Evolutionary conservation across 2,329 filamentous ascomycete genomes (phyloP).

Genomic region (Stagonosporopsis chrysanthemi): DNA sequence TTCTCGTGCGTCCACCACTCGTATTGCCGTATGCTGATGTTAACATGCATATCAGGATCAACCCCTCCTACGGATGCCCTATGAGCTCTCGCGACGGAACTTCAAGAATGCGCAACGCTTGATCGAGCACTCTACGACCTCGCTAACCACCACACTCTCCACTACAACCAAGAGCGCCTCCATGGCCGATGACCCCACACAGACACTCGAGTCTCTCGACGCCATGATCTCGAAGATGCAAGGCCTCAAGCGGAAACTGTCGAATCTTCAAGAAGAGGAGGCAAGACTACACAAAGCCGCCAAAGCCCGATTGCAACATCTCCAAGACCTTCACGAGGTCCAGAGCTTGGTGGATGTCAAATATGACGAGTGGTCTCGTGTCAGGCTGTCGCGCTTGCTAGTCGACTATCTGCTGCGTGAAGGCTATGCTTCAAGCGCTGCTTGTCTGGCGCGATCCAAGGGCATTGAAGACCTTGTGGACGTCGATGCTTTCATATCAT

Average conservation of each 20-base stretch:
- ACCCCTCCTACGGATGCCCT: slow-evolving; percentile 88
- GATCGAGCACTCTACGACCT: slow-evolving; percentile 74
- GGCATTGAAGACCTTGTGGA: slow-evolving; percentile 84
- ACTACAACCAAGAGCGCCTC: slow-evolving; percentile 68
- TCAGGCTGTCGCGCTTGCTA: slow-evolving; percentile 80
- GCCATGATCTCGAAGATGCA: slow-evolving; percentile 85
- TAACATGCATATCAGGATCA: slow-evolving; percentile 72
- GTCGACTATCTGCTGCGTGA: slow-evolving; percentile 91
- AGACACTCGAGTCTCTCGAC: slow-evolving; percentile 79
- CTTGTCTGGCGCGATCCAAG: slow-evolving; percentile 75
- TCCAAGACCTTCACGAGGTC: slow-evolving; percentile 81
- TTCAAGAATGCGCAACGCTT: slow-evolving; percentile 84
- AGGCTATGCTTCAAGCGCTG: slow-evolving; percentile 81
- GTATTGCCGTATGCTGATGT: background rate
- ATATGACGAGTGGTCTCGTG: slow-evolving; percentile 89
- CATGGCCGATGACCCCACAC: slow-evolving; percentile 50
- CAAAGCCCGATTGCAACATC: slow-evolving; percentile 77
- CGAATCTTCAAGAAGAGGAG: slow-evolving; percentile 80
- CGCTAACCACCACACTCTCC: slow-evolving; percentile 66
- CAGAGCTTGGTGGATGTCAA: slow-evolving; percentile 86
- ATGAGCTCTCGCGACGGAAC: slow-evolving; percentile 92
- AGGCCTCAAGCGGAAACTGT: slow-evolving; percentile 86
- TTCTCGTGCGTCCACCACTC: slow-evolving; percentile 65
- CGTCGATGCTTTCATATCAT: slow-evolving; percentile 84
- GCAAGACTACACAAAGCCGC: slow-evolving; percentile 76